Base-by-base conservation (phyloP, 2,329 filamentous ascomycete species). In the Colletotrichum sp. region DNA sequence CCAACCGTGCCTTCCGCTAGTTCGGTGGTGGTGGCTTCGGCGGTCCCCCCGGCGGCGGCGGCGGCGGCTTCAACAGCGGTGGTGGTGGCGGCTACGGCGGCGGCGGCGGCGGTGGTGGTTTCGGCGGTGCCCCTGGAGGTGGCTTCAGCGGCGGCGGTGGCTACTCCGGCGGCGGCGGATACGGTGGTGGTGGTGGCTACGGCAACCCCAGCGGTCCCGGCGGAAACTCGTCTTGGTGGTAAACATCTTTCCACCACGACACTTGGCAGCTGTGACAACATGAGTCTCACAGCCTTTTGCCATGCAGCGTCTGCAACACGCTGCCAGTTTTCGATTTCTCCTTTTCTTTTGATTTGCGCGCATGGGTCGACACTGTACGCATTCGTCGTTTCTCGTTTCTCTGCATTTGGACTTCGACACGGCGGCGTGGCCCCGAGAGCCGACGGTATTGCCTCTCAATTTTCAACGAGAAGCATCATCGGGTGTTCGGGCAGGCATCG, bases 1-100 rank as follows among this genome's bases (percentile, higher is more conserved):
- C 93, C 81, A 98, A 93, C 86, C 96, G 96, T 84, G 97, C 99
- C 85, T 95, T 97, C 90, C 95, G 97, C 88, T 96, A 96, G 86
- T 92, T 91, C 77, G 93, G 92, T 73, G 93, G 91, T 55, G 89
- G 90, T 72, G 89, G 88, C 76, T 81, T 84, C 57, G 88, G 87
- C 77, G 88, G 87, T 75, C 85, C 86, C 76, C 87, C 85, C 74
- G 84, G 85, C 76, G 85, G 86, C 75, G 86, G 87, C 69, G 86
- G 85, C 69, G 84, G 85, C 69, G 84, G 87, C 76, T 86, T 88
- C 77, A 85, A 84, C 72, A 84, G 83, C 72, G 84, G 82, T 71
- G 85, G 84, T 75, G 81, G 85, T 60, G 83, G 83, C 68, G 80
- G 80, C 76, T 80, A 79, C 75, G 86, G 84, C 77, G 87, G 86